Percentiles rank a stretch among this genome's conserved stretches.
Conservation (phyloP, 306 rosid species). For the Corylus avellana region DNA sequence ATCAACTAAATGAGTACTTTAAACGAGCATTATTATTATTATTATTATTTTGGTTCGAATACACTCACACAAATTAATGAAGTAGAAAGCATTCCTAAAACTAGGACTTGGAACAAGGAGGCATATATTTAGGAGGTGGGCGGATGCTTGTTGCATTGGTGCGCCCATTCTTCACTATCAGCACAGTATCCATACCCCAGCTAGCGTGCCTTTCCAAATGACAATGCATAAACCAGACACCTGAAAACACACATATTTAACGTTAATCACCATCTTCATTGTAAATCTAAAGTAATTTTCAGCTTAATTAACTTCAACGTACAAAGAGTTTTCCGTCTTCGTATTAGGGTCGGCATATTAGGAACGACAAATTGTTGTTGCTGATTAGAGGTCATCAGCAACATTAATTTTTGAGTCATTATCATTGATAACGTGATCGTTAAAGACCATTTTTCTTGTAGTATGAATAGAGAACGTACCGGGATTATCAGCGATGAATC, state of each 20-base stretch:
- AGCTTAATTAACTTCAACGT: no score
- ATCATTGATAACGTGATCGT: no score
- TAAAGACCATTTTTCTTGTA: no score
- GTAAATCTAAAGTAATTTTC: no score
- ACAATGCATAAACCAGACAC: slow-evolving; percentile 8
- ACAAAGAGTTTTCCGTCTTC: no score
- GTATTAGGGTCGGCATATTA: no score
- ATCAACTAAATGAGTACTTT: no score
- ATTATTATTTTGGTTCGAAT: no score
- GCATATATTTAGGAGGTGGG: slow-evolving; percentile 11
- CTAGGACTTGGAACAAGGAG: slow-evolving; percentile 4
- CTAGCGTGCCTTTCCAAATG: slow-evolving; percentile 14
- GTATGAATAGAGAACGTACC: slow-evolving; percentile 8
- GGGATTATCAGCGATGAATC: slow-evolving; percentile 36
- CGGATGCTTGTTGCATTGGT: slow-evolving; percentile 6
- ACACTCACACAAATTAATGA: neutral
- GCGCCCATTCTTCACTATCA: slow-evolving; percentile 5
- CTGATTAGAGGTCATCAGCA: no score
- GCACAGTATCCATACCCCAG: slow-evolving; percentile 6
- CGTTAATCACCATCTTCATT: neutral
- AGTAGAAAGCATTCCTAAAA: neutral
- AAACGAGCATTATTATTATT: no score
- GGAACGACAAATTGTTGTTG: no score
- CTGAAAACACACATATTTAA: neutral
- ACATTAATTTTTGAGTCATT: no score